phyloP scores from a whole-genome alignment of 345 rosid genomes.

The Sapria himalayana region DNA sequence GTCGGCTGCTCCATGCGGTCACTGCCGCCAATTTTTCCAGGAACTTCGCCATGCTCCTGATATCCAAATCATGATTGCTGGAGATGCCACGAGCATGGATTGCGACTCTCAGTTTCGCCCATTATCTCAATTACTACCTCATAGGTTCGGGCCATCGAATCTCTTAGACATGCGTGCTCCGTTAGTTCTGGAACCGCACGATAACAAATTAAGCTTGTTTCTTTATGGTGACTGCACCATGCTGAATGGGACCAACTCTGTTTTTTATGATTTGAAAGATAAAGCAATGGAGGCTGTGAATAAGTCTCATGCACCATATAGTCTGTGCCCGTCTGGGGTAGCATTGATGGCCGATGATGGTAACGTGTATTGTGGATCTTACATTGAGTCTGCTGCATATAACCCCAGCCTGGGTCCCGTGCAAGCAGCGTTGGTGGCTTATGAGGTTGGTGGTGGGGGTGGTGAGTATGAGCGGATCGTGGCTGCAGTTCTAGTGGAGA shows the following conservation, averaged over 20 bases:
- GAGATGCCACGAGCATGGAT: slow-evolving; percentile 1
- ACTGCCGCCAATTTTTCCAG: slow-evolving; percentile 93
- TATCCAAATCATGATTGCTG: slow-evolving; percentile 30
- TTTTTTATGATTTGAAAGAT: slow-evolving; percentile 9
- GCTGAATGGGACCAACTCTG: slow-evolving; percentile 5
- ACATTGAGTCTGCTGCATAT: slow-evolving; percentile 82
- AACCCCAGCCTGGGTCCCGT: slow-evolving; percentile 90
- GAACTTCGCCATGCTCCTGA: slow-evolving; percentile 58
- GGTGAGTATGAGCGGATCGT: slow-evolving; percentile 57
- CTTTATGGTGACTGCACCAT: slow-evolving; percentile 7
- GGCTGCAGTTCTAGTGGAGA: slow-evolving; percentile 64
- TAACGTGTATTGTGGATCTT: slow-evolving; percentile 54
- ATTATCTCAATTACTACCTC: slow-evolving; percentile 34
- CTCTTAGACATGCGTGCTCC: slow-evolving; percentile 42
- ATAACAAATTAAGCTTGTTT: slow-evolving; percentile 20
- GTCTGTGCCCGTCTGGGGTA: slow-evolving; percentile 72
- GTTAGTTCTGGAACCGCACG: slow-evolving; percentile 41
- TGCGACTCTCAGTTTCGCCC: slow-evolving; percentile 14
- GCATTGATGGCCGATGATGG: slow-evolving; percentile 61
- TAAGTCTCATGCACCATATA: slow-evolving; percentile 71
- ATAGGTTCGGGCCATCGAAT: slow-evolving; percentile 72
- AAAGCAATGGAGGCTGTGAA: slow-evolving; percentile 68
- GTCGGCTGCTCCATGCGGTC: slow-evolving; percentile 94
- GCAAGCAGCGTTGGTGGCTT: slow-evolving; percentile 83
- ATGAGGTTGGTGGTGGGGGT: slow-evolving; percentile 36